A percentile compares a stretch with the other conserved stretches of the same genome.
Evolutionary conservation across 2,329 filamentous ascomycete species (phyloP).

Genomic region (Venturia aucupariae): DNA sequence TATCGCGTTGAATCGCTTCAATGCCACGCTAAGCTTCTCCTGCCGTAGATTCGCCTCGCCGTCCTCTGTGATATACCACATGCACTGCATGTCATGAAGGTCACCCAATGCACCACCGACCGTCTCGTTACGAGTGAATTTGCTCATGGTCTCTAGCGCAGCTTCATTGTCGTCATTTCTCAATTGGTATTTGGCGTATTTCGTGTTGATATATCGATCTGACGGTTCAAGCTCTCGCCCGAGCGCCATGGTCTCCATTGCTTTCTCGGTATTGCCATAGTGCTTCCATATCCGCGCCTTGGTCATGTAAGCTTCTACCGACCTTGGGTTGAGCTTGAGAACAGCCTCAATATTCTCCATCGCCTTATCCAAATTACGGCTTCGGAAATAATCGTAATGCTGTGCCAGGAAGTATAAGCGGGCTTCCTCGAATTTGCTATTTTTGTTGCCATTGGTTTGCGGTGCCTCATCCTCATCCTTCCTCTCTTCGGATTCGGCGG

Average conservation of each 20-base stretch:
- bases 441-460: slow-evolving; percentile 41
- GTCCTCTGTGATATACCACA: slow-evolving; percentile 95
- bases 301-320: slow-evolving; percentile 88
- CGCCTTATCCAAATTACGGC: slow-evolving; percentile 74
- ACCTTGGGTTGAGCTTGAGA: slow-evolving; percentile 67
- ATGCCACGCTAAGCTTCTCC: slow-evolving; percentile 70
- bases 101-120: slow-evolving; percentile 81
- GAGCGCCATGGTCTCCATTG: slow-evolving; percentile 78
- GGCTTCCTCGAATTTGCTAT: slow-evolving; percentile 58
- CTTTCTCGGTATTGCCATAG: slow-evolving; percentile 66
- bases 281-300: slow-evolving; percentile 95
- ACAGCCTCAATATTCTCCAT: slow-evolving; percentile 75
- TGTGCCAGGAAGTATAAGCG: slow-evolving; percentile 90
- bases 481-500: slow-evolving; percentile 44
- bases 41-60: slow-evolving; percentile 80
- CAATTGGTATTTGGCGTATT: slow-evolving; percentile 92
- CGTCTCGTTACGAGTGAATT: slow-evolving; percentile 89
- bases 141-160: slow-evolving; percentile 77
- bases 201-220: slow-evolving; percentile 97
- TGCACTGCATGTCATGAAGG: slow-evolving; percentile 94
- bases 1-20: slow-evolving; percentile 86
- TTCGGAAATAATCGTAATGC: slow-evolving; percentile 89
- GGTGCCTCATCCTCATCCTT: slow-evolving; percentile 37
- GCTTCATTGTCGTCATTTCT: slow-evolving; percentile 84
- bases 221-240: slow-evolving; percentile 78